Evolutionary conservation across 169 alveolate genomes (phyloP).

Genomic region (Cryptosporidium tyzzeri): DNA sequence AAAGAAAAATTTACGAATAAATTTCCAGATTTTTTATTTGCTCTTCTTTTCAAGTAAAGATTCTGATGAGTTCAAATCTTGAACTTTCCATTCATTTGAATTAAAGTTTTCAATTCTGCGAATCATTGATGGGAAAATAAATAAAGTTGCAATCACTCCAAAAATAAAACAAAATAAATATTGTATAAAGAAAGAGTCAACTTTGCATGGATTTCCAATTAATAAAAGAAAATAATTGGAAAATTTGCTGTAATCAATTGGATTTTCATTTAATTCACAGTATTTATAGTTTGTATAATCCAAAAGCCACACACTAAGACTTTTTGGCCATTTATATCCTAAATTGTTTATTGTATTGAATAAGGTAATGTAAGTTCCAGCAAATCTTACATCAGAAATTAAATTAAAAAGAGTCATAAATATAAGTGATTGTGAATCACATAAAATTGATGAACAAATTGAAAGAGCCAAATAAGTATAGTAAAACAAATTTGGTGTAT

Average conservation of each 20-base stretch:
- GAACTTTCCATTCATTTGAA: slow-evolving; percentile 40
- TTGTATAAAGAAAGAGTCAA: slow-evolving; percentile 80
- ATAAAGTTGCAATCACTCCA: slow-evolving; percentile 75
- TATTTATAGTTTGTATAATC: slow-evolving; percentile 78
- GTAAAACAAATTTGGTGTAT: slow-evolving; percentile 50
- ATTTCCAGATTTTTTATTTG: slow-evolving; percentile 49
- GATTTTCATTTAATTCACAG: slow-evolving; percentile 37
- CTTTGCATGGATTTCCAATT: slow-evolving; percentile 61
- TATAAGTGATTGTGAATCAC: slow-evolving; percentile 71
- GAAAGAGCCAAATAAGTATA: slow-evolving; percentile 51
- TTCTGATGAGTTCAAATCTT: not conserved
- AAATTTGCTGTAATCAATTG: not conserved
- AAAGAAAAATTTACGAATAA: not conserved
- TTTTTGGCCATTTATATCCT: slow-evolving; percentile 78
- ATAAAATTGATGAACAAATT: slow-evolving; percentile 43
- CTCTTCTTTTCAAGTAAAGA: slow-evolving; percentile 48
- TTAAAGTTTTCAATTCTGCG: slow-evolving; percentile 11
- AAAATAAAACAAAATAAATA: slow-evolving; percentile 75
- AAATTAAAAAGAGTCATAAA: slow-evolving; percentile 82
- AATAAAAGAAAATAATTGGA: slow-evolving; percentile 8
- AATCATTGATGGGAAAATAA: slow-evolving; percentile 64
- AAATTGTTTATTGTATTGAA: slow-evolving; percentile 86
- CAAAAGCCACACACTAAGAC: slow-evolving; percentile 78
- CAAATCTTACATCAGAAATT: slow-evolving; percentile 86
- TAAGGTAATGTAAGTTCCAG: slow-evolving; percentile 89